Evolutionary conservation across 768 basidiomycete species (phyloP).

Genomic region (Naematelia encephala): DNA sequence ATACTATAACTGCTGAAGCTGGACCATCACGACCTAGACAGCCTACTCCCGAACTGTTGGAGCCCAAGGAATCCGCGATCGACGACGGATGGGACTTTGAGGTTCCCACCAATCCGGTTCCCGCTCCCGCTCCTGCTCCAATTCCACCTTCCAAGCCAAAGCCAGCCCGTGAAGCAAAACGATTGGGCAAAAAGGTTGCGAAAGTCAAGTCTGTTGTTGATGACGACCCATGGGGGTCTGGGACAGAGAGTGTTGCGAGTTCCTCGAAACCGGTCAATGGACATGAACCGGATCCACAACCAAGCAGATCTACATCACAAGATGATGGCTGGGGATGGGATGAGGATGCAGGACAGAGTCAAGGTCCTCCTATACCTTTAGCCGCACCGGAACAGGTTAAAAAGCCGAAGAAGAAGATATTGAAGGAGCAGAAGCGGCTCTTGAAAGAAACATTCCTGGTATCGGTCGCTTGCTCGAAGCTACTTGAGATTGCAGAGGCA

Average conservation of each 20-base stretch:
- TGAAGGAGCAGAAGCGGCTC: constrained; percentile 20
- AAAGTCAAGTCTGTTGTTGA: constrained; percentile 26
- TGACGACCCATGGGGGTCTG: constrained; percentile 29
- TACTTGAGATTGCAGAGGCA: constrained; percentile 29
- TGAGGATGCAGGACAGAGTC: constrained; percentile 9
- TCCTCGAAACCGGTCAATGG: constrained; percentile 1
- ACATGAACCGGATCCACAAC: neutral
- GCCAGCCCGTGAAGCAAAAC: constrained; percentile 62
- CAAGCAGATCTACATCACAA: neutral
- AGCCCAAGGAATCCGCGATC: neutral
- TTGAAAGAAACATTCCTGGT: constrained; percentile 33
- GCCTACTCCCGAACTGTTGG: neutral
- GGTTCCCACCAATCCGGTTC: constrained; percentile 47
- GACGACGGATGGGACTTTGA: constrained; percentile 54
- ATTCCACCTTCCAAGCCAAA: constrained; percentile 61
- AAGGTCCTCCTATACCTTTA: neutral
- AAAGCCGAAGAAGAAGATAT: constrained; percentile 12
- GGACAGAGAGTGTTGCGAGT: constrained; percentile 4
- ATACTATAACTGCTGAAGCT: constrained; percentile 38
- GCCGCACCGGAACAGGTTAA: neutral
- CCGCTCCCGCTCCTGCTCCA: constrained; percentile 55
- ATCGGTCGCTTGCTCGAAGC: constrained; percentile 30
- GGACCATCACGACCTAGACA: constrained; percentile 8
- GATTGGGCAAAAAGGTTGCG: constrained; percentile 41
- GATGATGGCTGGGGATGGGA: constrained; percentile 24